Evolutionary conservation across 371 early-diverging fungal species (phyloP).

Genomic region (Rhizopus microsporus): DNA sequence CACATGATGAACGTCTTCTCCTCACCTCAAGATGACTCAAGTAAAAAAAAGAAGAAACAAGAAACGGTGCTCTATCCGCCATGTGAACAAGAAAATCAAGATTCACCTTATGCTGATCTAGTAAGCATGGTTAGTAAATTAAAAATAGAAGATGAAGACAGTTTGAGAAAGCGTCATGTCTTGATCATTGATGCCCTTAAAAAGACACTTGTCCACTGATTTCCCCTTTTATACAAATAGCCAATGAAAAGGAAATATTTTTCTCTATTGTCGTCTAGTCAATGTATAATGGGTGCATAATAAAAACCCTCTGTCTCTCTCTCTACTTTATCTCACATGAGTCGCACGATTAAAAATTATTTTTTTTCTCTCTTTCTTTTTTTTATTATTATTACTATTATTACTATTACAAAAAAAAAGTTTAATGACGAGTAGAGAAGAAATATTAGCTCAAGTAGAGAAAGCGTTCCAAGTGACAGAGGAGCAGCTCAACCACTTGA

Average conservation of each 20-base stretch:
- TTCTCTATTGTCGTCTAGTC: no score
- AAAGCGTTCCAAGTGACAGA: constrained; percentile 36
- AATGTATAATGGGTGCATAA: no score
- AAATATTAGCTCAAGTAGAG: constrained; percentile 28
- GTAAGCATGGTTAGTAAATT: constrained; percentile 18
- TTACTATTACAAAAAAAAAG: no score
- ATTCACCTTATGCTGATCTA: constrained; percentile 26
- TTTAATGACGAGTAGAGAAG: constrained; percentile 22
- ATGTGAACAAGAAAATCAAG: constrained; percentile 5
- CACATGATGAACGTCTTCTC: constrained; percentile 45
- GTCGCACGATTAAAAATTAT: neutral
- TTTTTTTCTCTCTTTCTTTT: constrained; percentile 5
- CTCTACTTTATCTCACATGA: no score
- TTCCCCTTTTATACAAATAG: neutral
- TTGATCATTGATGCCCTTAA: constrained; percentile 2
- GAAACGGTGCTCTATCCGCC: neutral
- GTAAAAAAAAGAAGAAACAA: constrained; percentile 5
- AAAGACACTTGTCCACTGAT: neutral
- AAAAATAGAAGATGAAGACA: constrained; percentile 18
- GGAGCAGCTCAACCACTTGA: constrained; percentile 27
- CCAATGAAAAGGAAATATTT: neutral
- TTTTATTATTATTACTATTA: no score
- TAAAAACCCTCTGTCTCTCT: no score
- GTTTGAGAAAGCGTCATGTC: constrained; percentile 7
- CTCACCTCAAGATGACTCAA: constrained; percentile 13